Evolutionary conservation across 805 yeast species (phyloP).

Genomic region (Yarrowia phangngaensis): DNA sequence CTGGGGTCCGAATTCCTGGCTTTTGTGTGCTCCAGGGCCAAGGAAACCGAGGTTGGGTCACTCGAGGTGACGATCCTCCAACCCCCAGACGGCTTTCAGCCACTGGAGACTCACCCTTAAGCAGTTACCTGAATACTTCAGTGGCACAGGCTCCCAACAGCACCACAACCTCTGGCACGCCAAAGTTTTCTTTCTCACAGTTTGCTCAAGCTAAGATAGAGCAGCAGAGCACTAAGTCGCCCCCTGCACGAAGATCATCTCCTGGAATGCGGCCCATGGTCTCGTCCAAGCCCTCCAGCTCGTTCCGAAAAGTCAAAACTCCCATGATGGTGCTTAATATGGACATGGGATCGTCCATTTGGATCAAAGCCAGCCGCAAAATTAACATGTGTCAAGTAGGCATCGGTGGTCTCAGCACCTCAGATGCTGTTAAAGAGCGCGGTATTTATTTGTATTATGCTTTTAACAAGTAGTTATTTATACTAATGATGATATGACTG

Average conservation of each 20-base stretch:
- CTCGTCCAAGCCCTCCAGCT: background rate
- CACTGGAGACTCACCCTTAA: constrained; percentile 22
- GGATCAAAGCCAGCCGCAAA: constrained; percentile 40
- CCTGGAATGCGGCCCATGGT: constrained; percentile 18
- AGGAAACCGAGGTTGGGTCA: constrained; percentile 82
- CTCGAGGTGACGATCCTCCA: constrained; percentile 34
- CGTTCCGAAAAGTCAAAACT: constrained; percentile 3
- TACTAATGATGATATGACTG: background rate
- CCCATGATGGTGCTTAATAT: constrained; percentile 32
- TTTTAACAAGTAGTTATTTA: constrained; percentile 27
- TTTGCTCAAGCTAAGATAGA: constrained; percentile 15
- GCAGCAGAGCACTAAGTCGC: constrained; percentile 7
- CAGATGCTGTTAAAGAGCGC: constrained; percentile 32
- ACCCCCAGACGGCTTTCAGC: constrained; percentile 20
- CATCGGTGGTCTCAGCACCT: constrained; percentile 33
- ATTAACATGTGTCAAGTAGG: constrained; percentile 39
- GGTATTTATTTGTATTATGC: constrained; percentile 40
- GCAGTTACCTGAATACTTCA: constrained; percentile 1
- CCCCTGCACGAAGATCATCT: constrained; percentile 6
- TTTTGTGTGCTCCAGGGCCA: constrained; percentile 44
- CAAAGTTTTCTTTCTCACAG: constrained; percentile 22
- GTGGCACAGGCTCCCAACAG: constrained; percentile 23
- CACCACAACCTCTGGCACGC: constrained; percentile 1
- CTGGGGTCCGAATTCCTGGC: constrained; percentile 38
- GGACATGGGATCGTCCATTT: constrained; percentile 35